Base-by-base conservation (phyloP, 1,139 yeast genomes). In the Nakaseomyces glabratus region DNA sequence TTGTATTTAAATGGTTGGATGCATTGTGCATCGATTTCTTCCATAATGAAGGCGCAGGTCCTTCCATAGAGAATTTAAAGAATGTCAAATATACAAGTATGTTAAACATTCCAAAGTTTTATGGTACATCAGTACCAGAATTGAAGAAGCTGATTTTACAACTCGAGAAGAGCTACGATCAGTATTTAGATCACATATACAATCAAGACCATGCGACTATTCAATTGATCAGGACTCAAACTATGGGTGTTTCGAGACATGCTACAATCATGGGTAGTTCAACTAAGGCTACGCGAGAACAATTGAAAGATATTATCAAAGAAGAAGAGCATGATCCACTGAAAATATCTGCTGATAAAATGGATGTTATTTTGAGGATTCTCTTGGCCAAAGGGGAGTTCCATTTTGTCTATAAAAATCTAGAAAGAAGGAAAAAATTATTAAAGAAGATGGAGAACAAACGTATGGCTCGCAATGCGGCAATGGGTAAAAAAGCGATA, bases 21-120 rank as follows among this genome's bases (percentile, higher is more conserved):
- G 66, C 78, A 8, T 60, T 82, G 23, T 73, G 79, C 41, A 59
- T 73, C 36, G 85, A 76, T 41, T 84, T 82, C 52, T 84, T 85
- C 60, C 76, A 84, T 52, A 79, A 82, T 49, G 77, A 72, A 38
- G 95, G 95, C 1, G 80, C 79, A 34, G 95, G 95, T 0, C 93
- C 93, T 0, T 71, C 86, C 0, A 51, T 82, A 26, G 76, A 71
- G 43, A 73, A 71, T 8, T 60, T 84, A 48, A 78, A 76, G 44
- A 73, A 74, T 38, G 73, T 69, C 31, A 70, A 70, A 25, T 82
- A 79, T 52, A 85, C 80, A 52, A 70, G 76, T 22, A 56, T 82
- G 15, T 59, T 78, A 41, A 60, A 80, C 15, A 64, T 82, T 12
- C 85, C 88, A 1, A 76, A 71, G 1, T 75, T 74, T 50, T 82